Conservation (phyloP, 495 filamentous ascomycete genomes). For the Astrothelium macrocarpum region DNA sequence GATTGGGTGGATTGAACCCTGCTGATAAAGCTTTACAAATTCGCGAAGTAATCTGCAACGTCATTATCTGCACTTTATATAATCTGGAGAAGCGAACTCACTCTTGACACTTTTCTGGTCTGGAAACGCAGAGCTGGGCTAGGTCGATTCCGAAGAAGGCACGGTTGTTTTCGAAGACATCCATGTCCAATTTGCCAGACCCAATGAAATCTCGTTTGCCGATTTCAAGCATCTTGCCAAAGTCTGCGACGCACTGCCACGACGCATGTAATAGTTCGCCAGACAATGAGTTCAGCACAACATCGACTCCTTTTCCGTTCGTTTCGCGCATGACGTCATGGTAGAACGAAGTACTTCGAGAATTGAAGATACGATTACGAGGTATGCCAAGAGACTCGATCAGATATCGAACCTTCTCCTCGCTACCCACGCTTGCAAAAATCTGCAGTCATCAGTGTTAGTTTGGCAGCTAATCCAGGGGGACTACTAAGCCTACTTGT, state of each 20-base stretch:
- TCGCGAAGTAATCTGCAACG: not conserved
- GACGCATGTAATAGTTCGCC: conserved; percentile 14
- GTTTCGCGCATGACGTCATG: conserved; percentile 8
- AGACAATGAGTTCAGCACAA: conserved; percentile 19
- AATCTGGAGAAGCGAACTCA: not conserved
- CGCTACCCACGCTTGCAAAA: conserved; percentile 20
- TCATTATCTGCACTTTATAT: not conserved
- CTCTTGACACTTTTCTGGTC: not conserved
- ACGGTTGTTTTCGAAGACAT: conserved; percentile 15
- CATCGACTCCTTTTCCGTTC: conserved; percentile 19
- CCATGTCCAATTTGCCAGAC: conserved; percentile 10
- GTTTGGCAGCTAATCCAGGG: conserved; percentile 35
- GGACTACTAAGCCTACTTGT: conserved; percentile 36
- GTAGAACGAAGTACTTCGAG: conserved; percentile 3
- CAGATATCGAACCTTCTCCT: not conserved
- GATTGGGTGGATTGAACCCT: not conserved
- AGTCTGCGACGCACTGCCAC: conserved; percentile 22
- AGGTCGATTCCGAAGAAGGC: conserved; percentile 34
- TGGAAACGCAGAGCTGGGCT: not conserved
- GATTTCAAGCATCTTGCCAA: conserved; percentile 40
- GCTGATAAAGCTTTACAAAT: not conserved
- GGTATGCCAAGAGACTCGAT: conserved; percentile 23
- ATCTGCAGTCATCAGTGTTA: conserved; percentile 26
- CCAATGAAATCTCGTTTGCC: conserved; percentile 27
- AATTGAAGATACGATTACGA: conserved; percentile 32